Base-by-base conservation (phyloP, 139 green algal genomes). In the Pleodorina starrii region DNA sequence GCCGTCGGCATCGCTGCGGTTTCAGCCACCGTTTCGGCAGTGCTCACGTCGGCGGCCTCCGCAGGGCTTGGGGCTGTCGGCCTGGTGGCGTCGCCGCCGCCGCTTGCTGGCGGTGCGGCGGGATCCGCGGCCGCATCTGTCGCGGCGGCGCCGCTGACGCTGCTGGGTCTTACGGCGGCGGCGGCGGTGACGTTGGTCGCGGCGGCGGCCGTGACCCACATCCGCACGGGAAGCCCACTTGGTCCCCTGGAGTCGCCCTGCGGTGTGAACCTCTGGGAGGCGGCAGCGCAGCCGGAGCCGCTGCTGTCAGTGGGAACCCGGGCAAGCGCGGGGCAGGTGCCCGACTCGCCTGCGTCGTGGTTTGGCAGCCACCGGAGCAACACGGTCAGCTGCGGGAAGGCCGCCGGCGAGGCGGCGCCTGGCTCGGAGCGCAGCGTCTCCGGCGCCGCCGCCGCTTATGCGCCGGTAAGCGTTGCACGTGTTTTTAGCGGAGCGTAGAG, bases 21-120 rank as follows among this genome's bases (percentile, higher is more conserved):
- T 35, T 36, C 74, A 27, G 74, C 74, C 11, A 82, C 74, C 19
- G 46, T 82, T 19, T 82, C 74, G 17, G 74, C 74, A n/a, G 43
- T 82, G 25, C 38, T 82, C n/a, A 82, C 74, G 74, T 82, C 74
- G 1, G 74, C 74, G 29, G 74, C 74, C 43, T 82, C 74, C 27
- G 74, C 44, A 5, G 25, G 44, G 27, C 4, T 82, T 11, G 43
- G 23, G 44, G 43, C n/a, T 7, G 42, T 72, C 1, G 40, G 78
- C 36, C 40, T 71, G 51, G 36, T 36, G 25, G 78, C 35, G 10
- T 11, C 51, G 38, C 32, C 77, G 36, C 38, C 74, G 32, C 43
- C 66, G 23, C n/a, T 29, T 9, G 74, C 43, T 25, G 43, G 43
- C 44, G 44, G 42, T 0, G 32, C 44, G 43, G 27, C 44, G 32